Conservation (phyloP, 345 rosid species). For the Ricinus communis region DNA sequence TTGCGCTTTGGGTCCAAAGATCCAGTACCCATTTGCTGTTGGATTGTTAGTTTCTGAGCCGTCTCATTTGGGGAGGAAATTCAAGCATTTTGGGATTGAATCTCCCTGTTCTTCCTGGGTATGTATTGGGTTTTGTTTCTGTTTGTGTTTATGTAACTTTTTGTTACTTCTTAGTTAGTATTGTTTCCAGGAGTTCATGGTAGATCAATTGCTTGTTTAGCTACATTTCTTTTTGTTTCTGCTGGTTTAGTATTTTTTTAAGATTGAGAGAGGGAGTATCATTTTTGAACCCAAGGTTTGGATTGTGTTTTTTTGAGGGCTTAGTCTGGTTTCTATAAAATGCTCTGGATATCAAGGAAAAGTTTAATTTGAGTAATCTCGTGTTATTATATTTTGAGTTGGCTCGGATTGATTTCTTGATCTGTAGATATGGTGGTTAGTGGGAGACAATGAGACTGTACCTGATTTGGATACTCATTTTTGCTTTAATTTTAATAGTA, state of each 20-base stretch:
- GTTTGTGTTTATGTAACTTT: neutral
- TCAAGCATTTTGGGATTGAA: neutral
- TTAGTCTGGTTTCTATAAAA: neutral
- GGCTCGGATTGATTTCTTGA: constrained; percentile 10
- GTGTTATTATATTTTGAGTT: constrained; percentile 1
- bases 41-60: constrained; percentile 18
- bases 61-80: constrained; percentile 19
- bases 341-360: neutral
- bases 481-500: neutral
- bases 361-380: neutral
- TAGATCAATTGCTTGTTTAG: neutral
- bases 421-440: constrained; percentile 2
- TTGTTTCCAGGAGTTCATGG: neutral
- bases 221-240: neutral
- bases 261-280: constrained; percentile 2
- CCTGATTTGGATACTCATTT: constrained; percentile 18
- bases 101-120: neutral
- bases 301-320: neutral
- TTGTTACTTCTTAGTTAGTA: neutral
- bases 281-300: neutral
- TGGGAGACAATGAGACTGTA: neutral
- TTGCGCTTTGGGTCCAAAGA: constrained; percentile 17
- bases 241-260: neutral
- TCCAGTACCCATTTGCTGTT: constrained; percentile 23
- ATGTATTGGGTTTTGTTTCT: constrained; percentile 3